These are phyloP conservation scores for Barnettozyma populi DNA, from an alignment of 805 yeast genomes.

Conservation along the genomic window DNA sequence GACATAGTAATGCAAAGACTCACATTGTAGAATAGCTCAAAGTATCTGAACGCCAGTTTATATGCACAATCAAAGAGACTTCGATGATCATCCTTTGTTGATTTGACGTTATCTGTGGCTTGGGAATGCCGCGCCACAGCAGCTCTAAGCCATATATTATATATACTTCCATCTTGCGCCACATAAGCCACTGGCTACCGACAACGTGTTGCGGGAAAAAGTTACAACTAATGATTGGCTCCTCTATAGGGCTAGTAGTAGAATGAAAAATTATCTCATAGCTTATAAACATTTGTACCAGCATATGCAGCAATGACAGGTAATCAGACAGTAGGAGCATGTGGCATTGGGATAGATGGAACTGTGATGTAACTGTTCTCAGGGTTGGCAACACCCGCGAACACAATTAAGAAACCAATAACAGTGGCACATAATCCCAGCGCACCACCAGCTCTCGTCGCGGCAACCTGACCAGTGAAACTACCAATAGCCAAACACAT, in stretches of 20 bases:
- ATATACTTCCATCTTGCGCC: no score
- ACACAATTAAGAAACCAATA: slow-evolving; percentile 58
- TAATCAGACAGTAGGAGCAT: slow-evolving; percentile 30
- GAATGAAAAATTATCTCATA: neutral
- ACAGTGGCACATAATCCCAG: slow-evolving; percentile 52
- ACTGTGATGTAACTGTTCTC: slow-evolving; percentile 55
- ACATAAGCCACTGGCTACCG: no score
- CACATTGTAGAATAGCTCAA: neutral
- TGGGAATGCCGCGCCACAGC: neutral
- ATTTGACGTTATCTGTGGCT: neutral
- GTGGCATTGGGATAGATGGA: slow-evolving; percentile 50
- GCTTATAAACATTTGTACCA: neutral
- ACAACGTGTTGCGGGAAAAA: no score
- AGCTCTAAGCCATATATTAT: neutral
- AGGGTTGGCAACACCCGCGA: slow-evolving; percentile 53
- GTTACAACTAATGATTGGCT: no score
- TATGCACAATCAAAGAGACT: neutral
- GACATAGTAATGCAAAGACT: neutral
- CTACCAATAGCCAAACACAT: slow-evolving; percentile 45
- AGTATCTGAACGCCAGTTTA: neutral
- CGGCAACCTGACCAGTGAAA: slow-evolving; percentile 40
- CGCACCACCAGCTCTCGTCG: slow-evolving; percentile 56
- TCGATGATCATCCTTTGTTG: neutral
- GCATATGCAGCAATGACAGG: neutral
- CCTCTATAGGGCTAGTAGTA: no score